A percentile compares a stretch with the other conserved stretches of the same genome.
These are phyloP conservation scores for Bidens hawaiensis DNA, from an alignment of 140 eudicot species.

Conservation along the genomic window DNA sequence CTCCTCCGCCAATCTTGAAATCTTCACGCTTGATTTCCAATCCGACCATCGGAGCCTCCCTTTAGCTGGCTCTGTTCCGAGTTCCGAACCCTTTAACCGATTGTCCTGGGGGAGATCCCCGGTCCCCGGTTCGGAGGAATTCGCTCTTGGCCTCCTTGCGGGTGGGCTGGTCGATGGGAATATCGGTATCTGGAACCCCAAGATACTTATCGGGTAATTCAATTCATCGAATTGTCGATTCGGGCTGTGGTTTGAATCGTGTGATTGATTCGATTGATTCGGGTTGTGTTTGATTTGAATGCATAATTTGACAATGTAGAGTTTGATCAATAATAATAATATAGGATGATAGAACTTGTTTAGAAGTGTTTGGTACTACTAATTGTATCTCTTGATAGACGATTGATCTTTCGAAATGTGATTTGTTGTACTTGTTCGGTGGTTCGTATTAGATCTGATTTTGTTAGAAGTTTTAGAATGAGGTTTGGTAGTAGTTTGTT, in stretches of 20 bases:
- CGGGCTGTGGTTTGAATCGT: background rate
- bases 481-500: too few relatives aligned
- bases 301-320: too few relatives aligned
- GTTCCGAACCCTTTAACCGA: slow-evolving; percentile 87
- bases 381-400: too few relatives aligned
- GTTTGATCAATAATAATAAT: too few relatives aligned
- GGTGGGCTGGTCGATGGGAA: slow-evolving; percentile 94
- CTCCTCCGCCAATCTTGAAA: slow-evolving; percentile 82
- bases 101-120: slow-evolving; percentile 77
- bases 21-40: slow-evolving; percentile 75
- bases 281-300: too few relatives aligned
- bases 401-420: too few relatives aligned
- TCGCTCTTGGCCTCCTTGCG: slow-evolving; percentile 70
- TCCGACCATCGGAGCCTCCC: slow-evolving; percentile 75
- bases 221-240: background rate
- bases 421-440: too few relatives aligned
- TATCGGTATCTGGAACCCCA: slow-evolving; percentile 87
- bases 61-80: slow-evolving; percentile 48
- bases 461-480: too few relatives aligned
- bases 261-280: background rate
- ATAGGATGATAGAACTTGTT: too few relatives aligned
- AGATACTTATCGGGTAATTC: slow-evolving; percentile 50
- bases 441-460: too few relatives aligned
- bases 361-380: too few relatives aligned
- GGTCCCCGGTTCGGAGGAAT: slow-evolving; percentile 52